Conservation (phyloP, 345 rosid species). For the Aquilaria malaccensis region DNA sequence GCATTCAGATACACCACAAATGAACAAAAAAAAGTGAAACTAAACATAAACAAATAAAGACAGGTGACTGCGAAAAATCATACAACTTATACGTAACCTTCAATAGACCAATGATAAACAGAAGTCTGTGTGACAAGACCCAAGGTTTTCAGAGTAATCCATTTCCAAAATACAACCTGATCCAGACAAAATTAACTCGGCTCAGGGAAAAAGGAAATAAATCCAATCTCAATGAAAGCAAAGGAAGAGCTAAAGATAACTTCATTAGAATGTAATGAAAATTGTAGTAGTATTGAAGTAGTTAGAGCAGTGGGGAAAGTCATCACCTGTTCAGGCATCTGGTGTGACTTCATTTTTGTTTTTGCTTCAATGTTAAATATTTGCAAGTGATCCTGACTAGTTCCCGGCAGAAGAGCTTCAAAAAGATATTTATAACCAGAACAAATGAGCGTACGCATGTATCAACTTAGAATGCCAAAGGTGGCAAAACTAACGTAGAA, state of each 20-base stretch:
- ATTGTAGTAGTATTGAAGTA: no score
- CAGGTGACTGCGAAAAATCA: conserved; percentile 1
- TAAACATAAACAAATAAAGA: conserved; percentile 5
- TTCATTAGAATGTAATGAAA: neutral
- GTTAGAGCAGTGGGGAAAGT: neutral
- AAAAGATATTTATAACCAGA: conserved; percentile 3
- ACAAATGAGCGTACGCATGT: neutral
- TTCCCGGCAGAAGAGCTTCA: conserved; percentile 89
- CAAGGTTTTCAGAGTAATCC: conserved; percentile 83
- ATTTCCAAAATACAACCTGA: conserved; percentile 96
- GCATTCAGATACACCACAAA: neutral
- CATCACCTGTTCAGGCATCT: conserved; percentile 92
- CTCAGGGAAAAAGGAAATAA: neutral
- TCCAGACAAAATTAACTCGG: conserved; percentile 1
- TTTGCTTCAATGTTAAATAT: conserved; percentile 94
- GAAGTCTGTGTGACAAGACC: conserved; percentile 83
- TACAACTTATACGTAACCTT: conserved; percentile 38
- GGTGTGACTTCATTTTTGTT: conserved; percentile 83
- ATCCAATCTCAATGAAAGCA: conserved; percentile 1
- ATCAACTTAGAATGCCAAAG: neutral
- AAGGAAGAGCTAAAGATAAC: neutral
- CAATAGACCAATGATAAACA: conserved; percentile 94
- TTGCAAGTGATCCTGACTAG: conserved; percentile 93
- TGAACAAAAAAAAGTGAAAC: neutral
- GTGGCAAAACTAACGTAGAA: neutral